Evolutionary conservation across 2,329 filamentous ascomycete species (phyloP).

Genomic region (Sordariomycetes sp.): DNA sequence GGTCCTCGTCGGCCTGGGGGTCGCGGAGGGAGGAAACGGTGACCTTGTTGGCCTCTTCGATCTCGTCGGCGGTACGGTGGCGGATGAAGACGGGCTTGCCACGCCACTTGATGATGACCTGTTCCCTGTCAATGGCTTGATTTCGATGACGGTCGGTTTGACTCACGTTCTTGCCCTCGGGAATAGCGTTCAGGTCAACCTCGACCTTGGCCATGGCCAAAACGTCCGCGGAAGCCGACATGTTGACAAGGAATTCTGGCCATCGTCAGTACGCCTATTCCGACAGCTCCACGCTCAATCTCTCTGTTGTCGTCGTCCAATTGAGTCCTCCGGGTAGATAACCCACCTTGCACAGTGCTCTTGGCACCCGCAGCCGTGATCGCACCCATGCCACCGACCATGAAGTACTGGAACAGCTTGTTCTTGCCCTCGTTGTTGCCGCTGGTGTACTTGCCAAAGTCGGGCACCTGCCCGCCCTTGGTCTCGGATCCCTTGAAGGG

Average conservation of each 20-base stretch:
- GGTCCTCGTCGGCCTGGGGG: constrained; percentile 82
- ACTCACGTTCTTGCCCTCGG: constrained; percentile 98
- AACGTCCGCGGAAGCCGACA: constrained; percentile 98
- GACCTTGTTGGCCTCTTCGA: constrained; percentile 86
- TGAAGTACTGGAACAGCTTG: constrained; percentile 94
- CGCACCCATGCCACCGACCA: constrained; percentile 92
- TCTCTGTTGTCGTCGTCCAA: too few relatives aligned
- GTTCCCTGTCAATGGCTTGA: constrained; percentile 4
- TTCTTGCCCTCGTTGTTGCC: constrained; percentile 60
- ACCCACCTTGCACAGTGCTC: constrained; percentile 93
- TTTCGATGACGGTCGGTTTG: neutral
- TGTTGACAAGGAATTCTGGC: constrained; percentile 97
- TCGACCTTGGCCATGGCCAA: constrained; percentile 99
- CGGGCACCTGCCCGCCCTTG: constrained; percentile 65
- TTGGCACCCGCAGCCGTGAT: constrained; percentile 90
- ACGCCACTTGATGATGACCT: constrained; percentile 99
- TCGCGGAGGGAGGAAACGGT: constrained; percentile 80
- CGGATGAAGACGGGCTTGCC: constrained; percentile 99
- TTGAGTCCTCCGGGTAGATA: too few relatives aligned
- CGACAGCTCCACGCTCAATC: neutral
- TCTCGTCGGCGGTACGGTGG: constrained; percentile 89
- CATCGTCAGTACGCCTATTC: constrained; percentile 12
- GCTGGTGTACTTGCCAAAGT: constrained; percentile 81
- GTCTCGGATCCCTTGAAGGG: constrained; percentile 53
- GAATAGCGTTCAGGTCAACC: constrained; percentile 84